phyloP scores from a whole-genome alignment of 2,329 filamentous ascomycete genomes.

The Triangularia verruculosa region DNA sequence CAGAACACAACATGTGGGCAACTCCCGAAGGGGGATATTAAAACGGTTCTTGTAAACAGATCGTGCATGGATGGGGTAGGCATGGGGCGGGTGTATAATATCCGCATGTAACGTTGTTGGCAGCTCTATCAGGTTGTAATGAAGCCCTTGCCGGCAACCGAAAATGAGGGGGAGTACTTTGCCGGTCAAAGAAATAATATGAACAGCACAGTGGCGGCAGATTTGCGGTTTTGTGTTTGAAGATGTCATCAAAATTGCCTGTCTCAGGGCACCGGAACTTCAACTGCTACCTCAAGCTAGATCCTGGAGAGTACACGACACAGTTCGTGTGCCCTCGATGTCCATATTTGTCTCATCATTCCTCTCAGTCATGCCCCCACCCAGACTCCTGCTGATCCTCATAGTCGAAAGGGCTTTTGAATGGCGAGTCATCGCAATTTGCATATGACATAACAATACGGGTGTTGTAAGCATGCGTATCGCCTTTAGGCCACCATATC shows the following conservation, averaged over 20 bases:
- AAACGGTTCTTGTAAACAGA: neutral
- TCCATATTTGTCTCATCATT: too few species aligned
- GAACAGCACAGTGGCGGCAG: neutral
- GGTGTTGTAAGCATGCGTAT: neutral
- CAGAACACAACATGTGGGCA: neutral
- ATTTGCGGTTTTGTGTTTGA: neutral
- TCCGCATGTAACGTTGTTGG: slow-evolving; percentile 1
- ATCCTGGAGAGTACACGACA: neutral
- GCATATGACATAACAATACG: neutral
- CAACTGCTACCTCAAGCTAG: neutral
- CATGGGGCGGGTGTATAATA: neutral
- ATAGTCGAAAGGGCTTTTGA: neutral
- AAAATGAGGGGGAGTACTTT: neutral
- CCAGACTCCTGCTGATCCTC: neutral
- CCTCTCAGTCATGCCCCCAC: neutral
- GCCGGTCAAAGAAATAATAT: neutral
- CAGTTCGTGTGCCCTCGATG: too few species aligned
- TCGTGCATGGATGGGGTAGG: neutral
- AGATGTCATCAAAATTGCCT: neutral
- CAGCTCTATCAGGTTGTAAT: neutral
- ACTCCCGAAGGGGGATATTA: neutral
- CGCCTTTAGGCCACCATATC: neutral
- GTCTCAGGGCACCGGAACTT: neutral
- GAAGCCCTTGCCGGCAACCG: neutral
- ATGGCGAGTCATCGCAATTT: neutral